Base-by-base conservation (phyloP, 2,329 filamentous ascomycete species). In the Aspergillus alliaceus region DNA sequence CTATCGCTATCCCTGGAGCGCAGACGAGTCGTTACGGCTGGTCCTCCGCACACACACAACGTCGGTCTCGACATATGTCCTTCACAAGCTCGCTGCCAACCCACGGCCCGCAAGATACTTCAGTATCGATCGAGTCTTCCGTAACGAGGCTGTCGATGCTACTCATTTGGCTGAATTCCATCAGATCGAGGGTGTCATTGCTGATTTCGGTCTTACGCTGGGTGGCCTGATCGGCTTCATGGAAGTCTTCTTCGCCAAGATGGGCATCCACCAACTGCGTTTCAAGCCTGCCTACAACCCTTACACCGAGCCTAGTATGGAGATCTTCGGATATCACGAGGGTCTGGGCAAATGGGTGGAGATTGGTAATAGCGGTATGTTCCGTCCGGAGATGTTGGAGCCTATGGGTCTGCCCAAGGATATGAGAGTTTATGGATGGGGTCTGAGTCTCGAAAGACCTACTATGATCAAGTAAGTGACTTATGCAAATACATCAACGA, bases 271-370 rank as follows among this genome's bases (percentile, higher is more conserved):
- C 61, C 81, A 86, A 69, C 84, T 99, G 63, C 89, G 90, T 71
- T 99, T 96, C 86, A 99, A 99, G 82, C 95, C 95, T 18, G 95
- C 95, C 1, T 96, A 96, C 80, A 96, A 96, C 79, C 91, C 90
- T 1, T 93, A 96, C 81, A 96, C 92, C 27, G 95, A 99, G 78
- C 93, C 95, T 29, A 90, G 89, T 72, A 96, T 99, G 92, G 95
- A 99, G 78, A 96, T 99, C 65, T 99, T 98, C 79, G 91, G 90
- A 64, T 98, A 89, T 81, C 95, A 98, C 81, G 85, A 89, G 69
- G 93, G 92, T 3, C 80, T 97, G 50, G 86, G 86, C 69, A 96
- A 96, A 81, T 89, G 96, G 79, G 91, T 98, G 25, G 95, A 98
- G 80, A 98, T 98, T 72, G 95, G 95, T 59, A 98, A 99, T 80